These are phyloP conservation scores for Diaporthe ilicicola DNA, from an alignment of 2,329 filamentous ascomycete species.

Conservation along the genomic window DNA sequence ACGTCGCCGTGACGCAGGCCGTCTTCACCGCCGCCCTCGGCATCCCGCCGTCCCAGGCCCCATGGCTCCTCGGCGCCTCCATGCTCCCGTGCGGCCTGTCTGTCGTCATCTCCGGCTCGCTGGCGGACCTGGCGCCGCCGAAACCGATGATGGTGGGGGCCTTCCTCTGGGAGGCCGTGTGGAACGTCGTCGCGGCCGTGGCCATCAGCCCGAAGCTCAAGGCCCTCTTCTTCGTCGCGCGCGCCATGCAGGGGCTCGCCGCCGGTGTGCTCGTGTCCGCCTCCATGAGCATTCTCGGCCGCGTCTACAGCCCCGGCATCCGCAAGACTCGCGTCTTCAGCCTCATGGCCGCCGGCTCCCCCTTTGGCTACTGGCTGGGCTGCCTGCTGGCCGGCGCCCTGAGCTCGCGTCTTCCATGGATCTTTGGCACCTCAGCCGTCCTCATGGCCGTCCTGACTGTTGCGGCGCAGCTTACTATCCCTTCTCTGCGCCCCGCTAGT, in stretches of 20 bases:
- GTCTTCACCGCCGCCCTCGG: background rate
- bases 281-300: constrained; percentile 5
- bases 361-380: background rate
- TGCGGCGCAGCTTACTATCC: background rate
- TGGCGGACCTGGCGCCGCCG: background rate
- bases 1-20: background rate
- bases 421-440: background rate
- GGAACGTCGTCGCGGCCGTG: background rate
- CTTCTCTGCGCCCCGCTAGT: background rate
- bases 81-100: background rate
- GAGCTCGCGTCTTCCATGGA: background rate
- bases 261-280: background rate
- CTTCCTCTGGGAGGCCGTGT: background rate
- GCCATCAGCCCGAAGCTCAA: background rate
- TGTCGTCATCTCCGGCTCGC: background rate
- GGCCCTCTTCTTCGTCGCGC: background rate
- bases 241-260: constrained; percentile 1
- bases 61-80: background rate
- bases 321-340: constrained; percentile 3
- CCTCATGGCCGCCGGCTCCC: background rate
- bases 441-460: background rate
- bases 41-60: background rate
- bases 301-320: background rate
- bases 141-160: background rate
- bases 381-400: background rate